phyloP scores from a whole-genome alignment of 139 green algal genomes.

The Chlamydomonas sphaeroides region DNA sequence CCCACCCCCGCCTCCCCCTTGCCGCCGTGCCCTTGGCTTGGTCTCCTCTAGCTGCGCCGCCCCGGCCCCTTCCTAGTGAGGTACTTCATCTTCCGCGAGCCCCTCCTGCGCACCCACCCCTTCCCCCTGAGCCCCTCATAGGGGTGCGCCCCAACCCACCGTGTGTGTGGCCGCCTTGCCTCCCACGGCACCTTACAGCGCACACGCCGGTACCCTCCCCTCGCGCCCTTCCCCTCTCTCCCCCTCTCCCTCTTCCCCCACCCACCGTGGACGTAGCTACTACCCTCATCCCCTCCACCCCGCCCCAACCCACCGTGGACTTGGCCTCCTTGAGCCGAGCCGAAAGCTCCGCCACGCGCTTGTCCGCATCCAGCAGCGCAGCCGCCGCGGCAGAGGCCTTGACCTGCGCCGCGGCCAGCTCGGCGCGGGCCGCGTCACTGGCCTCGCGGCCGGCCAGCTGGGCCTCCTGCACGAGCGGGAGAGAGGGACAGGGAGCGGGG shows the following conservation, averaged over 20 bases:
- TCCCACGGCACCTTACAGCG: background rate
- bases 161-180: too few relatives aligned
- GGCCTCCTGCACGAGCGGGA: too few relatives aligned
- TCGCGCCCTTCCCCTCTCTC: background rate
- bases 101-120: too few relatives aligned
- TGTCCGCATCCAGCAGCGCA: conserved; percentile 42
- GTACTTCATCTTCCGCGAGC: too few relatives aligned
- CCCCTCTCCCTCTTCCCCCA: background rate
- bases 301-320: conserved; percentile 13
- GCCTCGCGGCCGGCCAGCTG: conserved; percentile 35
- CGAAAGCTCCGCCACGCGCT: conserved; percentile 46
- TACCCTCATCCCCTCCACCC: background rate
- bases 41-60: too few relatives aligned
- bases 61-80: too few relatives aligned
- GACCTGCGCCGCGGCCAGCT: conserved; percentile 44
- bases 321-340: conserved; percentile 48
- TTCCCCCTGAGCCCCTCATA: too few relatives aligned
- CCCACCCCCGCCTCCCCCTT: too few relatives aligned
- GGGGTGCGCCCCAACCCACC: too few relatives aligned
- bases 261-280: too few relatives aligned
- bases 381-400: conserved; percentile 46
- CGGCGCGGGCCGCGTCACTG: conserved; percentile 9
- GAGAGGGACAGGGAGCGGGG: background rate
- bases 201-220: background rate
- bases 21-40: too few relatives aligned